phyloP scores from a whole-genome alignment of 495 filamentous ascomycete genomes.

The Penicillium bovifimosum region DNA sequence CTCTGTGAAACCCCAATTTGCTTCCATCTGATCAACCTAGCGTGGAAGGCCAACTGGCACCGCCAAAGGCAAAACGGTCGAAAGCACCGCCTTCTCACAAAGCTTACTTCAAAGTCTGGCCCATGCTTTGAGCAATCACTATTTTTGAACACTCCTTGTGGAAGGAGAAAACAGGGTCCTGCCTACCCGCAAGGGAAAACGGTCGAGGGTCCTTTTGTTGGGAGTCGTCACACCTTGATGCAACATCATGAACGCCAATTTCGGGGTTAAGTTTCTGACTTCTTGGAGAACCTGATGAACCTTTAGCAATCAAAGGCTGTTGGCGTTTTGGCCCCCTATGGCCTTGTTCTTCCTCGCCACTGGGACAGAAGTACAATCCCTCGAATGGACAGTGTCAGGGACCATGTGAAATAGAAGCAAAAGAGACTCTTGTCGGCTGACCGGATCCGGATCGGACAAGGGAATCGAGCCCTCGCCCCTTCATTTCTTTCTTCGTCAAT shows the following conservation, averaged over 20 bases:
- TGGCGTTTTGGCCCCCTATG: slow-evolving; percentile 8
- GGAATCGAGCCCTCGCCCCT: slow-evolving; percentile 12
- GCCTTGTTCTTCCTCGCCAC: slow-evolving; percentile 10
- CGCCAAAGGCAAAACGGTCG: slow-evolving; percentile 2
- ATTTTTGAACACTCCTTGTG: slow-evolving; percentile 16
- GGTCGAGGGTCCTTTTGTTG: slow-evolving; percentile 7
- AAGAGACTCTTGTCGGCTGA: slow-evolving; percentile 17
- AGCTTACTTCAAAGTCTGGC: slow-evolving; percentile 3
- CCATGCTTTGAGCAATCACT: slow-evolving; percentile 8
- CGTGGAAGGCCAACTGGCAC: slow-evolving; percentile 25
- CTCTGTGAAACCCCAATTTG: slow-evolving; percentile 40
- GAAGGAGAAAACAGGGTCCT: slow-evolving; percentile 4
- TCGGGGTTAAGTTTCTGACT: slow-evolving; percentile 13
- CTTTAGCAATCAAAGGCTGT: slow-evolving; percentile 10
- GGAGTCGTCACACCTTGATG: slow-evolving; percentile 34
- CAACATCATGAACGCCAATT: slow-evolving; percentile 26
- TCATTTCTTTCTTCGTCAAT: slow-evolving; percentile 16
- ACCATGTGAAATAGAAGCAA: slow-evolving; percentile 21
- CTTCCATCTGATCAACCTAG: slow-evolving; percentile 41
- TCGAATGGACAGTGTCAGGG: neutral
- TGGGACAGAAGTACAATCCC: slow-evolving; percentile 7
- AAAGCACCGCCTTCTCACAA: slow-evolving; percentile 6
- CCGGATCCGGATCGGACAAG: slow-evolving; percentile 6
- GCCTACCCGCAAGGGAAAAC: neutral
- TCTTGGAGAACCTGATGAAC: slow-evolving; percentile 6